phyloP scores from a whole-genome alignment of 176 grass and related monocot species.

The Triticum urartu region DNA sequence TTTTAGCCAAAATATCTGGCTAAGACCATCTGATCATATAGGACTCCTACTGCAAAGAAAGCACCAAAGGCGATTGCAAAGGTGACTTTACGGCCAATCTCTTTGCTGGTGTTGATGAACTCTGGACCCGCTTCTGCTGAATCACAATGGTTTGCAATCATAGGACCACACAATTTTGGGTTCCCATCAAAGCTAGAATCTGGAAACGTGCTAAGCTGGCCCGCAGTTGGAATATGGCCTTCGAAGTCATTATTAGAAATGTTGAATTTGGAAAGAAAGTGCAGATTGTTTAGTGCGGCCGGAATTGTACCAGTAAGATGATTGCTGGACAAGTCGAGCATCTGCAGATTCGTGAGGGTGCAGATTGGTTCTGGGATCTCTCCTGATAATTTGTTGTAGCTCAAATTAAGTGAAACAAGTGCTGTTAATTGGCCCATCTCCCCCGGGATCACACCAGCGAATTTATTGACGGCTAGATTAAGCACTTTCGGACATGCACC shows the following conservation, averaged over 20 bases:
- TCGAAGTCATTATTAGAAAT: slow-evolving; percentile 31
- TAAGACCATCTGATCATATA: slow-evolving; percentile 27
- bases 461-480: not conserved
- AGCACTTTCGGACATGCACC: not conserved
- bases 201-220: slow-evolving; percentile 27
- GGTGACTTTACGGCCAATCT: not conserved
- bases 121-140: not conserved
- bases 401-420: not conserved
- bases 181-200: slow-evolving; percentile 41
- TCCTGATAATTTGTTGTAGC: slow-evolving; percentile 19
- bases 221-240: slow-evolving; percentile 11
- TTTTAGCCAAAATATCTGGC: not conserved
- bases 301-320: slow-evolving; percentile 19
- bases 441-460: not conserved
- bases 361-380: not conserved
- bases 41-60: slow-evolving; percentile 15
- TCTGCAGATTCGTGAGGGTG: not conserved
- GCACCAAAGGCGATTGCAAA: slow-evolving; percentile 1
- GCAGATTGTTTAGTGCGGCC: not conserved
- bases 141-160: not conserved
- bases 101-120: not conserved
- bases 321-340: slow-evolving; percentile 31
- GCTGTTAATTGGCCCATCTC: slow-evolving; percentile 2
- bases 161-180: slow-evolving; percentile 27
- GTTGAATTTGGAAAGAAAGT: slow-evolving; percentile 35